These are phyloP conservation scores for Gastrolobium bilobum DNA, from an alignment of 306 rosid genomes.

Conservation along the genomic window DNA sequence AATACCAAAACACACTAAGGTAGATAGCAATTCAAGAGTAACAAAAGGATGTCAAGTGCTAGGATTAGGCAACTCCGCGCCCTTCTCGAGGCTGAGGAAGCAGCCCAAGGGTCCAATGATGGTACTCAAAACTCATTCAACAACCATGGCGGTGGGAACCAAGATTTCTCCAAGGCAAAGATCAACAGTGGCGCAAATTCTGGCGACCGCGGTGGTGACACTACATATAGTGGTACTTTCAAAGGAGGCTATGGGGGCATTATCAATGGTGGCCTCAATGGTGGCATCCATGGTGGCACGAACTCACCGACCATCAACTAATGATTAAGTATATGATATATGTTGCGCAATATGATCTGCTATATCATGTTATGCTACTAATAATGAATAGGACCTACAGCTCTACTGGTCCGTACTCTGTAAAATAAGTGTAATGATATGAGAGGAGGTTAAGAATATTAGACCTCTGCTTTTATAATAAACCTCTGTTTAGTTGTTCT, in stretches of 20 bases:
- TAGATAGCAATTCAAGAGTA: neutral
- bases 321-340: neutral
- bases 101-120: neutral
- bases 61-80: neutral
- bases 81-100: neutral
- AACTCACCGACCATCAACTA: no score
- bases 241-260: constrained; percentile 30
- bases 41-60: neutral
- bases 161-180: neutral
- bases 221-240: neutral
- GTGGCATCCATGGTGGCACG: no score
- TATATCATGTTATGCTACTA: neutral
- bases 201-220: neutral
- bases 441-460: no score
- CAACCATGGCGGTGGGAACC: neutral
- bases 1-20: neutral
- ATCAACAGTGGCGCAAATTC: constrained; percentile 19
- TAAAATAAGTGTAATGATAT: neutral
- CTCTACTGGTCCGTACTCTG: neutral
- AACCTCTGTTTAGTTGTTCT: no score
- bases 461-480: no score
- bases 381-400: neutral
- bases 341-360: neutral
- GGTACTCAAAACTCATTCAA: neutral
- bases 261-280: neutral